phyloP scores from a whole-genome alignment of 78 protist genomes.

The Chrysochromulina tobinii region DNA sequence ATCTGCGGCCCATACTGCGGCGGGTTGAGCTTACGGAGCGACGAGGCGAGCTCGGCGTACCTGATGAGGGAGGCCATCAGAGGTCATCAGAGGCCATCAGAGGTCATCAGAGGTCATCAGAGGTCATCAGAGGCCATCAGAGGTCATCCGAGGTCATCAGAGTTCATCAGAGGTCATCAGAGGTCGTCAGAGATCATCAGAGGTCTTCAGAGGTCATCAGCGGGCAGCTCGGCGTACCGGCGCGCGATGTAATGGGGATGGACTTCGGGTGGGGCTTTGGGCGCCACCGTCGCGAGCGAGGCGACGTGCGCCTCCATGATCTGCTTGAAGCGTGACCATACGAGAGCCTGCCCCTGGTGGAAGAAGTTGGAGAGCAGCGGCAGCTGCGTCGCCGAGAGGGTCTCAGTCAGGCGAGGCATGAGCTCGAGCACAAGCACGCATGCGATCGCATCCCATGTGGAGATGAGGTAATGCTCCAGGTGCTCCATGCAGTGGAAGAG shows the following conservation, averaged over 20 bases:
- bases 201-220: too few relatives aligned
- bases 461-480: neutral
- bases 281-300: neutral
- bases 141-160: too few relatives aligned
- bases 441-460: slow-evolving; percentile 25
- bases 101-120: too few relatives aligned
- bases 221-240: neutral
- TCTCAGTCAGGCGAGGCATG: neutral
- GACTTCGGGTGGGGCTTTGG: neutral
- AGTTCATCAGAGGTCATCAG: too few relatives aligned
- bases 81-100: too few relatives aligned
- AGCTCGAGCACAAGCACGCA: neutral
- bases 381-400: neutral
- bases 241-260: neutral
- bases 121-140: too few relatives aligned
- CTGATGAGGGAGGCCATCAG: too few relatives aligned
- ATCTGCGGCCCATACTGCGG: neutral
- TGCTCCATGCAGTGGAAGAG: neutral
- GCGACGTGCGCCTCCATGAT: neutral
- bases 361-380: neutral
- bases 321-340: neutral
- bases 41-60: neutral
- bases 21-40: neutral
- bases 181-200: too few relatives aligned
- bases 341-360: neutral